Conservation (phyloP, 2,329 filamentous ascomycete species). For the Magnaporthiopsis incrustans region DNA sequence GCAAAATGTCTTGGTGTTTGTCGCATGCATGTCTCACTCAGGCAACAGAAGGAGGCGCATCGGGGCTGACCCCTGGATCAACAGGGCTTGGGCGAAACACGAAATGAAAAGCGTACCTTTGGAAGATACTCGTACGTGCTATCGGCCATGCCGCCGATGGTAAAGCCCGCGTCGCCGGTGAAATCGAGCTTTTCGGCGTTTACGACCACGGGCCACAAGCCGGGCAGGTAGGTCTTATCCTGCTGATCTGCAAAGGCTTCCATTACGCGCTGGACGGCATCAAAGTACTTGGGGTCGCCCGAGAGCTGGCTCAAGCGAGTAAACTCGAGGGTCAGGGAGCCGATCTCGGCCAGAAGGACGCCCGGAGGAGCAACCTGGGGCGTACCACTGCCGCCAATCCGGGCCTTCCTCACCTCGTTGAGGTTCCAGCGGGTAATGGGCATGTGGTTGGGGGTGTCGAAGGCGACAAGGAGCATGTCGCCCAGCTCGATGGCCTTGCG, state of each 20-base stretch:
- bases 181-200: conserved; percentile 49
- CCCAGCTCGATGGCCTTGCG: conserved; percentile 44
- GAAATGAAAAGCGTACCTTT: conserved; percentile 27
- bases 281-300: conserved; percentile 64
- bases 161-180: conserved; percentile 28
- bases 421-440: conserved; percentile 40
- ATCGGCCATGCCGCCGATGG: conserved; percentile 37
- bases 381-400: conserved; percentile 11
- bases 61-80: conserved; percentile 16
- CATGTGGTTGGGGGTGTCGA: conserved; percentile 47
- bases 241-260: conserved; percentile 58
- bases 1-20: background rate
- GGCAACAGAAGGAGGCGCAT: background rate
- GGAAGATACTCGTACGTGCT: conserved; percentile 53
- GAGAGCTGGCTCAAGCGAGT: conserved; percentile 68
- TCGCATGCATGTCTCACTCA: background rate
- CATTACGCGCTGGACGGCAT: conserved; percentile 67
- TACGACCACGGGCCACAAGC: conserved; percentile 62
- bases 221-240: conserved; percentile 58
- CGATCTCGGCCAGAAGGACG: conserved; percentile 39
- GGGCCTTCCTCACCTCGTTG: conserved; percentile 21
- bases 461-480: conserved; percentile 43
- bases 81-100: conserved; percentile 25
- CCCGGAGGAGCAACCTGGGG: conserved; percentile 24
- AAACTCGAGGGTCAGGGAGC: conserved; percentile 67